Conservation (phyloP, 495 filamentous ascomycete species). For the Aspergillus steynii region DNA sequence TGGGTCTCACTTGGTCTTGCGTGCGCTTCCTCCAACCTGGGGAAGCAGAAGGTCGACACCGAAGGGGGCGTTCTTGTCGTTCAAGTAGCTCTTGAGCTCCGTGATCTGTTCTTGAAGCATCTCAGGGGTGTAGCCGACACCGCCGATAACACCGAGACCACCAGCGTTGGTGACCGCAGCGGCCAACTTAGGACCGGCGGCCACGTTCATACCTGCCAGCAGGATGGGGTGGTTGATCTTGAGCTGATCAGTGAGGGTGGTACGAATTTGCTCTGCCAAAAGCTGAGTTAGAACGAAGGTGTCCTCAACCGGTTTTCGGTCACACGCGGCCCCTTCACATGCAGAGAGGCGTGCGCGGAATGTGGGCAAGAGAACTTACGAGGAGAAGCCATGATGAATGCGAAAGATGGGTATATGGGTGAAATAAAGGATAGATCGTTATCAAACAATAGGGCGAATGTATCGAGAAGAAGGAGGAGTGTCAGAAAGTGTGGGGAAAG, state of each 20-base stretch:
- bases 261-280: constrained; percentile 75
- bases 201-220: constrained; percentile 98
- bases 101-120: constrained; percentile 95
- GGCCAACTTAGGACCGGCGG: constrained; percentile 93
- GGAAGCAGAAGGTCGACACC: constrained; percentile 94
- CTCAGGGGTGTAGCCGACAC: constrained; percentile 93
- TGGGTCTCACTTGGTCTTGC: constrained; percentile 83
- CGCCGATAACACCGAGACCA: constrained; percentile 93
- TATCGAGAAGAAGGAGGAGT: constrained; percentile 6
- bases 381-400: constrained; percentile 71
- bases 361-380: constrained; percentile 53
- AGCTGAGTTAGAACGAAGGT: constrained; percentile 24
- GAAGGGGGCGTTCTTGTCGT: constrained; percentile 97
- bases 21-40: constrained; percentile 88
- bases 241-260: constrained; percentile 88
- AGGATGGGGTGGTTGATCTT: constrained; percentile 96
- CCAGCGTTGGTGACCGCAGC: constrained; percentile 97
- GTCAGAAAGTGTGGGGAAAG: constrained; percentile 2
- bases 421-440: constrained; percentile 19
- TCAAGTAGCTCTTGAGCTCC: constrained; percentile 86
- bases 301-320: background rate
- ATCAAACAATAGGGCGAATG: constrained; percentile 14
- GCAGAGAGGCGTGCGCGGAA: constrained; percentile 16
- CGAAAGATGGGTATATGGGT: constrained; percentile 13
- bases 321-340: constrained; percentile 16